Percentiles rank a stretch among this genome's conserved stretches.
Conservation (phyloP, 2,329 filamentous ascomycete genomes). For the Fusarium sororula region DNA sequence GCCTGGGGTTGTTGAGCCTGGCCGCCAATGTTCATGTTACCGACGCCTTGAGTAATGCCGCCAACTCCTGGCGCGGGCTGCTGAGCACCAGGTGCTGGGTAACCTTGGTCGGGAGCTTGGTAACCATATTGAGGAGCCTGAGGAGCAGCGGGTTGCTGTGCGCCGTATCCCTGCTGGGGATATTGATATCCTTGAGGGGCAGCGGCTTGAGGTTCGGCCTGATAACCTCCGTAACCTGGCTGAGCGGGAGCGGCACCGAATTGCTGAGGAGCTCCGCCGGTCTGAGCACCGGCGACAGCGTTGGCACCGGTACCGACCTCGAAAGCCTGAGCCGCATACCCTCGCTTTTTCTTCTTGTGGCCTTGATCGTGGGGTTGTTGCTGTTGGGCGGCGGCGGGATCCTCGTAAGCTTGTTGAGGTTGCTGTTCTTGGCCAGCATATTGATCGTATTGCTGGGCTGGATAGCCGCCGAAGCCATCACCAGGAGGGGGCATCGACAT, state of each 20-base stretch:
- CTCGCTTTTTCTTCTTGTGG: conserved; percentile 87
- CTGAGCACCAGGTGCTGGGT: conserved; percentile 61
- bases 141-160: conserved; percentile 51
- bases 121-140: conserved; percentile 65
- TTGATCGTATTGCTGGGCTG: conserved; percentile 55
- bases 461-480: conserved; percentile 56
- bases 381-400: conserved; percentile 43
- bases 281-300: conserved; percentile 64
- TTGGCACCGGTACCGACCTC: conserved; percentile 92
- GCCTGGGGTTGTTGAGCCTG: conserved; percentile 51
- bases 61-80: conserved; percentile 56
- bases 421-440: conserved; percentile 53
- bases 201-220: conserved; percentile 56
- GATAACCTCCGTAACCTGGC: conserved; percentile 69
- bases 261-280: conserved; percentile 49
- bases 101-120: conserved; percentile 73
- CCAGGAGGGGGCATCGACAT: conserved; percentile 66
- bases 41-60: conserved; percentile 84
- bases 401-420: conserved; percentile 52
- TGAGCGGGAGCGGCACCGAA: conserved; percentile 59
- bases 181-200: conserved; percentile 54
- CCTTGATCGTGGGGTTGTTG: conserved; percentile 47
- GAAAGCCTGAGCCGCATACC: conserved; percentile 94
- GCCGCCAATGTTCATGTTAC: conserved; percentile 80
- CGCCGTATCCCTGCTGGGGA: conserved; percentile 56